These are phyloP conservation scores for Pythium pectinolyticum DNA, from an alignment of 352 stramenopile genomes.

Conservation along the genomic window DNA sequence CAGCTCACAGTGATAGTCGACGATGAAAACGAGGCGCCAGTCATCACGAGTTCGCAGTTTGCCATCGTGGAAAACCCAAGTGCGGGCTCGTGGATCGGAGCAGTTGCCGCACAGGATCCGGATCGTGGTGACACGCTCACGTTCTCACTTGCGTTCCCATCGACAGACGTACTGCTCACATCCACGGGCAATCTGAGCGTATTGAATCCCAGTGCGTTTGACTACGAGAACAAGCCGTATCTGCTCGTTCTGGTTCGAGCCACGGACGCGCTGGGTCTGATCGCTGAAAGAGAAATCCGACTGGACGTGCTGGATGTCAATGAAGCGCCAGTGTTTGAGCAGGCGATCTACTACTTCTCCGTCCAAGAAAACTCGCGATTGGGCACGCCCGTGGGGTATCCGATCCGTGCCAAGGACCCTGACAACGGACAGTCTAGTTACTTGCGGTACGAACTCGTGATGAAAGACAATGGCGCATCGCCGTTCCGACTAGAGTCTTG, in stretches of 20 bases:
- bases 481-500: slow-evolving; percentile 60
- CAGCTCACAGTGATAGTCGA: slow-evolving; percentile 44
- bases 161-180: slow-evolving; percentile 39
- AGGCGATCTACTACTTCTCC: slow-evolving; percentile 36
- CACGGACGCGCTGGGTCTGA: slow-evolving; percentile 40
- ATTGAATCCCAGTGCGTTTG: slow-evolving; percentile 34
- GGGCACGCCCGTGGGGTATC: slow-evolving; percentile 41
- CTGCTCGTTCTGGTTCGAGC: slow-evolving; percentile 36
- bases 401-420: slow-evolving; percentile 48
- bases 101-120: slow-evolving; percentile 34
- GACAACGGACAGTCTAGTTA: slow-evolving; percentile 46
- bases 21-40: slow-evolving; percentile 49
- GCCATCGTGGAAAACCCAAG: slow-evolving; percentile 46
- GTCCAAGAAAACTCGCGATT: slow-evolving; percentile 42
- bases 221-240: slow-evolving; percentile 47
- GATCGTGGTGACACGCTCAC: slow-evolving; percentile 38
- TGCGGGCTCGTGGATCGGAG: slow-evolving; percentile 43
- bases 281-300: slow-evolving; percentile 38
- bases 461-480: slow-evolving; percentile 34
- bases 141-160: slow-evolving; percentile 32
- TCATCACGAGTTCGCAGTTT: slow-evolving; percentile 34
- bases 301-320: slow-evolving; percentile 53
- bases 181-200: slow-evolving; percentile 44
- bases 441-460: slow-evolving; percentile 49
- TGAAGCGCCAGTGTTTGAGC: slow-evolving; percentile 47